Base-by-base conservation (phyloP, 140 eudicot genomes). In the Anethum foeniculum region DNA sequence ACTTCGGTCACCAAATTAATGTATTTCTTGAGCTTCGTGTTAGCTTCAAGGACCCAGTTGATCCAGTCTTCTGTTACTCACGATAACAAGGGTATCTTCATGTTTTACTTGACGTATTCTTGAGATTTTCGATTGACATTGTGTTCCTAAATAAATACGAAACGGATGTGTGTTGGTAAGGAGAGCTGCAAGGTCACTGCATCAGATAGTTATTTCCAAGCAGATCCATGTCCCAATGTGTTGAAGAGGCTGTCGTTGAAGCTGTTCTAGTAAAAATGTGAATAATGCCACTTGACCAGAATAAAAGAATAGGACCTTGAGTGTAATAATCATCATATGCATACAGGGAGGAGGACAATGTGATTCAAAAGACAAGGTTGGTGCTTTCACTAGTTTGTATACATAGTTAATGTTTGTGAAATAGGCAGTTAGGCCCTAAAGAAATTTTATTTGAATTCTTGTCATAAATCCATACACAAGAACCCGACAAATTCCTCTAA, bases 161-260 rank as follows among this genome's bases (percentile, higher is more conserved):
- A 23, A 62, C 88, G 89, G 97, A 83, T 80, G 71, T 93, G 98
- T 69, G 48, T 93, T 23, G 96, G 97, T 28, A 83, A 77, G 48
- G 86, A 86, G 84, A 87, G 88, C 51, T 93, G 98, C 81, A 83
- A 85, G 80, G 89, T 89, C 46, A 77, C 81, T 46, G 88, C 91
- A 27, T 84, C 97, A 1, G 85, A 88, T 44, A 68, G 58, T 23
- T 86, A 79, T 46, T 93, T 91, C 82, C 87, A 87, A 36, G 81
- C 79, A 32, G 97, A 91, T 80, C 98, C 97, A 8, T 93, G 97
- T 73, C 98, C 90, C 2, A 80, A 84, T 13, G 86, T 85, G 56
- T 80, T 93, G 86, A 93, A 93, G 89, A 84, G 83, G 76, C 84
- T 88, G 38, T 80, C 80, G 32, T 91, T 25, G 97, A 89, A 85